Percentiles rank a stretch among this genome's conserved stretches.
Evolutionary conservation across 768 basidiomycete species (phyloP).

Genomic region (Lactarius quietus): DNA sequence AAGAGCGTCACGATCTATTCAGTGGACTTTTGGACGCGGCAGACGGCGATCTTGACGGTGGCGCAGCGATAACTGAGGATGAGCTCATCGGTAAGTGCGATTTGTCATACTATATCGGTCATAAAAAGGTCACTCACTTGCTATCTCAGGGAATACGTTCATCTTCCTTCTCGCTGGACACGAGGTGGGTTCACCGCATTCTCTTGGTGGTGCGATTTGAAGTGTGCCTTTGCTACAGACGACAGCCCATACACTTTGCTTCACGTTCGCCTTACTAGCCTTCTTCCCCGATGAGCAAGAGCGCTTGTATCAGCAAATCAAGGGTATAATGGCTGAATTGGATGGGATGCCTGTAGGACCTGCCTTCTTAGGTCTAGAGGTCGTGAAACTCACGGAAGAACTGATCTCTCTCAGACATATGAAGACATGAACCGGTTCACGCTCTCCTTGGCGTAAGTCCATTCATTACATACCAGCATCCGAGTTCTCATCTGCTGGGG

Average conservation of each 20-base stretch:
- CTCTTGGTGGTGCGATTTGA: neutral
- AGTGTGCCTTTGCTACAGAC: constrained; percentile 30
- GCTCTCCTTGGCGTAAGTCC: constrained; percentile 24
- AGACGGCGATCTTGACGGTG: no score
- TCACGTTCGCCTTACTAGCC: constrained; percentile 41
- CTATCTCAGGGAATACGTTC: constrained; percentile 29
- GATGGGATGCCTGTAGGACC: constrained; percentile 26
- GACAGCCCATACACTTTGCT: constrained; percentile 38
- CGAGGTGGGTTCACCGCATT: constrained; percentile 25
- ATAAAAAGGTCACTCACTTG: neutral
- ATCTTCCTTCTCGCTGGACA: constrained; percentile 38
- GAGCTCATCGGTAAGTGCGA: constrained; percentile 26
- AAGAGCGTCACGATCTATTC: no score
- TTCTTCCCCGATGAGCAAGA: constrained; percentile 43
- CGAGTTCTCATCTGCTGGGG: neutral
- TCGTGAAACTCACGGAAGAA: no score
- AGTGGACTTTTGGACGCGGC: no score
- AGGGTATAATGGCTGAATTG: constrained; percentile 31
- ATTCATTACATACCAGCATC: neutral
- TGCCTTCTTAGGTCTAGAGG: neutral
- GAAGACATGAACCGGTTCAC: constrained; percentile 27
- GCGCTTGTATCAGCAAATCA: constrained; percentile 37
- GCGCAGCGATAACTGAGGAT: constrained; percentile 22
- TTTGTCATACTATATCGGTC: neutral
- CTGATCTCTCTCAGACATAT: constrained; percentile 22